phyloP scores from a whole-genome alignment of 1,139 yeast species.

The Pichia sp. region DNA sequence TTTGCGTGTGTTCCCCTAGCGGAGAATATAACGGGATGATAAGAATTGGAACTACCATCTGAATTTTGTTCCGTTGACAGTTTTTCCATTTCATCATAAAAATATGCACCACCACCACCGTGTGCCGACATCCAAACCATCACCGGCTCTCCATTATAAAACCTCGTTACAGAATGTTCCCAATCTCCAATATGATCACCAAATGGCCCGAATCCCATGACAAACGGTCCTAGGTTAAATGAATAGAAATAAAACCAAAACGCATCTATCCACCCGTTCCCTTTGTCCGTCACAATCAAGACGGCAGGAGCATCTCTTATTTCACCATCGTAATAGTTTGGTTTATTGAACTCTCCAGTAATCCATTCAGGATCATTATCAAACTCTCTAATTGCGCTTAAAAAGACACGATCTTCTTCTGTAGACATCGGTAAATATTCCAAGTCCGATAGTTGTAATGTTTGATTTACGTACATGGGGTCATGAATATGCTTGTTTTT shows the following conservation, averaged over 20 bases:
- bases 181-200: conserved; percentile 98
- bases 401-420: conserved; percentile 29
- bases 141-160: conserved; percentile 73
- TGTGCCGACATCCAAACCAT: conserved; percentile 98
- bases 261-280: conserved; percentile 88
- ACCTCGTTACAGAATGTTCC: conserved; percentile 91
- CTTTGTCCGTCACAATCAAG: conserved; percentile 80
- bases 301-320: conserved; percentile 74
- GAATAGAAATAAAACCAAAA: conserved; percentile 96
- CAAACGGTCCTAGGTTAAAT: conserved; percentile 91
- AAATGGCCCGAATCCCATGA: conserved; percentile 95
- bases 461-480: conserved; percentile 9
- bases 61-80: conserved; percentile 9
- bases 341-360: conserved; percentile 61
- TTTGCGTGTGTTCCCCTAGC: conserved; percentile 98
- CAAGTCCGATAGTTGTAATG: conserved; percentile 33
- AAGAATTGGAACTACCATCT: conserved; percentile 9
- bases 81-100: conserved; percentile 59
- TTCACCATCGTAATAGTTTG: conserved; percentile 63
- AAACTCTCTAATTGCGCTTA: conserved; percentile 68
- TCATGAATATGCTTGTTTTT: conserved; percentile 24
- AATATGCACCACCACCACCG: conserved; percentile 92
- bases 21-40: conserved; percentile 70
- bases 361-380: conserved; percentile 77
- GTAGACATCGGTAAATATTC: conserved; percentile 23